phyloP scores from a whole-genome alignment of 2,329 filamentous ascomycete genomes.

The Cyphellophora attinorum region DNA sequence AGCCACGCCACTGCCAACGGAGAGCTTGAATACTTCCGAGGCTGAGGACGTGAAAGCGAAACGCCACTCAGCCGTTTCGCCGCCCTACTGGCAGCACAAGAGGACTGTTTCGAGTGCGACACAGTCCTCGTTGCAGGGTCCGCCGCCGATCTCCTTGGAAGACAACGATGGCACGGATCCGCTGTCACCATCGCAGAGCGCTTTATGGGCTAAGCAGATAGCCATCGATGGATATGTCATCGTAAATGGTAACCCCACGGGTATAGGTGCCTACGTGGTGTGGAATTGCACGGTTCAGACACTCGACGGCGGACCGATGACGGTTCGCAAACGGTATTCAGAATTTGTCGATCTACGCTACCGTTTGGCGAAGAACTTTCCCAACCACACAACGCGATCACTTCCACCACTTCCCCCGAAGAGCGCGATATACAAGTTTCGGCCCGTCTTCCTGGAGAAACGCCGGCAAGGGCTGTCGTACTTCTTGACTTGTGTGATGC shows the following conservation, averaged over 20 bases:
- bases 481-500: conserved; percentile 83
- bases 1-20: neutral
- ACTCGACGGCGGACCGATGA: conserved; percentile 54
- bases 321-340: conserved; percentile 63
- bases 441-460: conserved; percentile 75
- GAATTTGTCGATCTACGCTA: conserved; percentile 80
- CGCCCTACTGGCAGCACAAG: conserved; percentile 37
- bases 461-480: conserved; percentile 76
- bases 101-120: conserved; percentile 32
- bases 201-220: conserved; percentile 54
- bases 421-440: conserved; percentile 72
- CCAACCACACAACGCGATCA: conserved; percentile 56
- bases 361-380: conserved; percentile 69
- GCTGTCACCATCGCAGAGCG: conserved; percentile 44
- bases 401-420: conserved; percentile 87
- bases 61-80: conserved; percentile 11
- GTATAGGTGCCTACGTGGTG: conserved; percentile 81
- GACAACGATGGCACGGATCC: conserved; percentile 51
- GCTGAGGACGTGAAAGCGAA: neutral
- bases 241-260: conserved; percentile 39
- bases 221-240: conserved; percentile 54
- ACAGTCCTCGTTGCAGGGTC: conserved; percentile 27
- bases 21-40: conserved; percentile 1
- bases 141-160: conserved; percentile 48
- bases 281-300: conserved; percentile 89